phyloP scores from a whole-genome alignment of 164 flowering plant genomes.

The Paratinospora sagittata region DNA sequence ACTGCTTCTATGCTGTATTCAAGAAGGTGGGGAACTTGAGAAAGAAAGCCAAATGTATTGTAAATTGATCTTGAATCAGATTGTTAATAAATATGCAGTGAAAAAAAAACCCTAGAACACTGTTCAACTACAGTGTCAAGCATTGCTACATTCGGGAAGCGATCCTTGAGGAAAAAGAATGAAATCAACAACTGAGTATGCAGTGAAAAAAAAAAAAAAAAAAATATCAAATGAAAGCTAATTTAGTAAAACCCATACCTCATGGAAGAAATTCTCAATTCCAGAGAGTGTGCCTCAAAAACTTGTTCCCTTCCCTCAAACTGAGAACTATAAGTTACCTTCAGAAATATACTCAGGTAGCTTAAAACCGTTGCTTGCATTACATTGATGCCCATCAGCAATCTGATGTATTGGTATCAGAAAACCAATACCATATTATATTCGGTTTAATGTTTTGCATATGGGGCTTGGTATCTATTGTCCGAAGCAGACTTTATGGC shows the following conservation, averaged over 20 bases:
- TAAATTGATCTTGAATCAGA: conserved; percentile 14
- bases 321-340: conserved; percentile 9
- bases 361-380: conserved; percentile 9
- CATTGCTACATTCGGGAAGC: conserved; percentile 18
- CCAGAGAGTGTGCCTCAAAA: conserved; percentile 32
- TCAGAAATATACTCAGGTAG: conserved; percentile 7
- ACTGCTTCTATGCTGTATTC: not conserved
- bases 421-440: conserved; percentile 9
- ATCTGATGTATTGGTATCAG: conserved; percentile 3
- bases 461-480: conserved; percentile 4
- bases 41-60: not conserved
- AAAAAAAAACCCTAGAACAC: no score
- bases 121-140: conserved; percentile 17
- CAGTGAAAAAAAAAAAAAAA: conserved; percentile 5
- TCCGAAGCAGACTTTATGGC: not conserved
- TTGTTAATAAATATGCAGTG: conserved; percentile 8
- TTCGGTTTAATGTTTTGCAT: conserved; percentile 6
- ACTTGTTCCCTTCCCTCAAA: conserved; percentile 25
- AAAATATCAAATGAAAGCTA: conserved; percentile 13
- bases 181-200: conserved; percentile 19
- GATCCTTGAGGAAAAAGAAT: conserved; percentile 16
- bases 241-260: conserved; percentile 25
- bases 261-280: conserved; percentile 16
- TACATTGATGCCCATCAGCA: conserved; percentile 13
- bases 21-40: not conserved